phyloP scores from a whole-genome alignment of 495 filamentous ascomycete genomes.

The Coniosporium apollinis region DNA sequence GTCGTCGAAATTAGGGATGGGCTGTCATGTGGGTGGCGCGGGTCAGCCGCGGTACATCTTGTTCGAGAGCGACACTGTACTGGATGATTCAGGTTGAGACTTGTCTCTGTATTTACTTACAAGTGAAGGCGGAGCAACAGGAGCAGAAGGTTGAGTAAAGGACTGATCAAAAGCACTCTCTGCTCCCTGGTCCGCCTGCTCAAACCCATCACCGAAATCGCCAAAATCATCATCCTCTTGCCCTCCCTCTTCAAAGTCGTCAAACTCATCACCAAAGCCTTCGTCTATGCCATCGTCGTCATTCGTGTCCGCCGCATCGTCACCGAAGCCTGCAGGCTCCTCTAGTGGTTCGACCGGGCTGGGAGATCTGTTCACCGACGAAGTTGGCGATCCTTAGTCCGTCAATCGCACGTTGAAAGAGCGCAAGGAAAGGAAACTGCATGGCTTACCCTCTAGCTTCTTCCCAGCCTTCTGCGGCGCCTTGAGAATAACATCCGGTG shows the following conservation, averaged over 20 bases:
- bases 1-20: constrained; percentile 56
- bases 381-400: constrained; percentile 37
- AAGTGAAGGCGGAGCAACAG: constrained; percentile 18
- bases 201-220: constrained; percentile 80
- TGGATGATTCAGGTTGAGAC: neutral
- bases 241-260: constrained; percentile 80
- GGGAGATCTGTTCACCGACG: constrained; percentile 18
- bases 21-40: constrained; percentile 26
- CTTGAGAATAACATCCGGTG: constrained; percentile 50
- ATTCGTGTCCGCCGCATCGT: constrained; percentile 23
- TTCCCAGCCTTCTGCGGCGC: constrained; percentile 34
- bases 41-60: neutral
- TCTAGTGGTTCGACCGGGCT: constrained; percentile 6
- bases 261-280: constrained; percentile 77
- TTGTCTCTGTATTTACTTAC: constrained; percentile 12
- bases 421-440: constrained; percentile 16
- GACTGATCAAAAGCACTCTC: constrained; percentile 24
- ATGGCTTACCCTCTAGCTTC: constrained; percentile 33
- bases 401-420: constrained; percentile 37
- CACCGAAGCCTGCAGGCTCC: constrained; percentile 26
- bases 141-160: constrained; percentile 21
- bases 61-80: neutral
- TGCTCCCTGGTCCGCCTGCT: constrained; percentile 35
- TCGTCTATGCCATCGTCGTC: constrained; percentile 26
- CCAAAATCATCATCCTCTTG: constrained; percentile 63